Evolutionary conservation across 2,329 filamentous ascomycete species (phyloP).

Genomic region (Aureobasidium uvarum): DNA sequence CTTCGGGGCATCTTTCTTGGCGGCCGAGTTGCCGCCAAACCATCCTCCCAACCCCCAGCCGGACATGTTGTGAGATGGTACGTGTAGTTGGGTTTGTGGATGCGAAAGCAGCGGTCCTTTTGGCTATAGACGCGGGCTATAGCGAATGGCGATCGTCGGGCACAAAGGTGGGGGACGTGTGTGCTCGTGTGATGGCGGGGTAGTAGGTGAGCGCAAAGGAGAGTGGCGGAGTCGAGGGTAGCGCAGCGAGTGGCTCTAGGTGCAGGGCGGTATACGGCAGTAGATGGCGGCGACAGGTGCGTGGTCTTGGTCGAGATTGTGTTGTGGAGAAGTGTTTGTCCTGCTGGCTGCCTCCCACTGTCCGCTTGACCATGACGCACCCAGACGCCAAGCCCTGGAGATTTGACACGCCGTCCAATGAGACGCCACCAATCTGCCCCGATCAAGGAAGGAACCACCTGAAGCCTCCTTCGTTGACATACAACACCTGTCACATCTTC

Average conservation of each 20-base stretch:
- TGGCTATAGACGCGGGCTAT: constrained; percentile 13
- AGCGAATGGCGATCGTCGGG: constrained; percentile 23
- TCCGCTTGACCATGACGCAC: constrained; percentile 18
- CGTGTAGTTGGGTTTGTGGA: neutral
- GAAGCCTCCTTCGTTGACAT: neutral
- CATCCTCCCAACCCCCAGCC: constrained; percentile 66
- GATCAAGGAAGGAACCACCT: neutral
- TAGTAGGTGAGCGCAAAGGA: neutral
- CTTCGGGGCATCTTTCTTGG: constrained; percentile 92
- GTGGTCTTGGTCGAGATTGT: constrained; percentile 3
- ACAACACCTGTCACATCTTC: neutral
- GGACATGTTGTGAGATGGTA: constrained; percentile 49
- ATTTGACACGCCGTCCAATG: constrained; percentile 2
- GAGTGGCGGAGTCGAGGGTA: neutral
- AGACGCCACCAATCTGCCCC: constrained; percentile 1
- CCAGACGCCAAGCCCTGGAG: constrained; percentile 17
- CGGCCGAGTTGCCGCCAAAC: constrained; percentile 78
- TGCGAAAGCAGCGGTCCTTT: neutral
- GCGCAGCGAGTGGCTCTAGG: neutral
- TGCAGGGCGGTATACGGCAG: neutral
- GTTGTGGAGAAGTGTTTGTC: constrained; percentile 23
- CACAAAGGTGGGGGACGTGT: constrained; percentile 13
- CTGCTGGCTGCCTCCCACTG: constrained; percentile 18
- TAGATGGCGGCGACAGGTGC: neutral
- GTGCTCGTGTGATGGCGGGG: constrained; percentile 19